phyloP scores from a whole-genome alignment of 768 basidiomycete genomes.

The Pleurotus sapidus region DNA sequence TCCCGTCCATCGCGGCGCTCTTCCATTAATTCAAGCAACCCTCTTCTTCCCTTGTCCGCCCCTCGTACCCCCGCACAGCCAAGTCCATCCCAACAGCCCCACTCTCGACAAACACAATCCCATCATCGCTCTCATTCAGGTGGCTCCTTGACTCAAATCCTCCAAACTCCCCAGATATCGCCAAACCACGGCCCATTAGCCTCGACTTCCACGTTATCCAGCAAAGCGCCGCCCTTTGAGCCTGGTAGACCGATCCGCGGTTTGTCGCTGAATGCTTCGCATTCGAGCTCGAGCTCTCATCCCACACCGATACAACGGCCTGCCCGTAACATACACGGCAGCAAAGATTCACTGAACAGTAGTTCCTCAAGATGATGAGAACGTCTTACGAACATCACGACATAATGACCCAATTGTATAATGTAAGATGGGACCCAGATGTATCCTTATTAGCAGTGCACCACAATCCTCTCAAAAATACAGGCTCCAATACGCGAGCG shows the following conservation, averaged over 20 bases:
- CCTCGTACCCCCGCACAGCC: neutral
- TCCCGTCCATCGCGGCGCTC: slow-evolving; percentile 3
- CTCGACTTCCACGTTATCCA: slow-evolving; percentile 37
- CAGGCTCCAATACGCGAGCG: too few relatives aligned
- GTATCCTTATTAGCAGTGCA: neutral
- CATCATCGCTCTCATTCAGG: neutral
- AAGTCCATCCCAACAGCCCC: neutral
- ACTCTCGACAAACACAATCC: neutral
- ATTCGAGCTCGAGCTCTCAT: neutral
- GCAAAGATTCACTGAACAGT: neutral
- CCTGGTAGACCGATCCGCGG: slow-evolving; percentile 21
- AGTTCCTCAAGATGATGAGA: neutral
- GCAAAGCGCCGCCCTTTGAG: slow-evolving; percentile 52
- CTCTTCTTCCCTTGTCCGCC: neutral
- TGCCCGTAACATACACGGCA: neutral
- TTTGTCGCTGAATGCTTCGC: neutral
- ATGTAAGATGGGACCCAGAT: neutral
- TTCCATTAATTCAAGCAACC: slow-evolving; percentile 1
- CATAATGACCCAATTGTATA: neutral
- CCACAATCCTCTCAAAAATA: too few relatives aligned
- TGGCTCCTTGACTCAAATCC: neutral
- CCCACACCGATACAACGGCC: slow-evolving; percentile 4
- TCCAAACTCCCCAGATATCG: neutral
- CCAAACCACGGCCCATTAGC: slow-evolving; percentile 7
- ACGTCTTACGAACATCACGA: neutral